A percentile compares a stretch with the other conserved stretches of the same genome.
These are phyloP conservation scores for Linum usitatissimum DNA, from an alignment of 345 rosid species.

Conservation along the genomic window DNA sequence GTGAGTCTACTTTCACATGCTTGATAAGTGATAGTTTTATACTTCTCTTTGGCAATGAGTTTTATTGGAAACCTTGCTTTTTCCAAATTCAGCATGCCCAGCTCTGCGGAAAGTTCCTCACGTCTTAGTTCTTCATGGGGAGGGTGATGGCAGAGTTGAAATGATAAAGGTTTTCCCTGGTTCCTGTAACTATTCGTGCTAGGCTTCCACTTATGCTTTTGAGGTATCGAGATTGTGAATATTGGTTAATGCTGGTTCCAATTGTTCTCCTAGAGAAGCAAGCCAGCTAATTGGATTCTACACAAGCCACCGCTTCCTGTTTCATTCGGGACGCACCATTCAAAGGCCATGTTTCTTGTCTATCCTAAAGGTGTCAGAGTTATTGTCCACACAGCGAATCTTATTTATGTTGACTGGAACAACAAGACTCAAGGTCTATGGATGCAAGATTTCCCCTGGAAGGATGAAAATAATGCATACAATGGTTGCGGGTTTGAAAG, in stretches of 20 bases:
- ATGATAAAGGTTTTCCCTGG: constrained; percentile 58
- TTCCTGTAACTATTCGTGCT: not conserved
- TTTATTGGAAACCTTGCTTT: not conserved
- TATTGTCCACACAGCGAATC: constrained; percentile 83
- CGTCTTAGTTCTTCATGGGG: constrained; percentile 85
- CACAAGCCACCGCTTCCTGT: constrained; percentile 89
- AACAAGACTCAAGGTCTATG: constrained; percentile 94
- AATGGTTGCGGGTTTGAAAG: constrained; percentile 58
- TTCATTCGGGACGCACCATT: constrained; percentile 87
- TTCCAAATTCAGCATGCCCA: constrained; percentile 53
- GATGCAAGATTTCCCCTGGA: constrained; percentile 99
- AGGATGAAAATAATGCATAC: constrained; percentile 38
- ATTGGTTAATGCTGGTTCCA: not conserved
- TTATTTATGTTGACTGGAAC: constrained; percentile 91
- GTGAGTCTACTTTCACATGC: constrained; percentile 20
- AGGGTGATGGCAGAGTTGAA: constrained; percentile 64
- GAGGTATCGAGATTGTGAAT: not conserved
- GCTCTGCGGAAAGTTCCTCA: constrained; percentile 52
- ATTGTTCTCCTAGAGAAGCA: constrained; percentile 45
- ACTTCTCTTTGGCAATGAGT: not conserved
- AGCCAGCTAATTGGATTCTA: constrained; percentile 70
- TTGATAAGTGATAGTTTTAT: not conserved
- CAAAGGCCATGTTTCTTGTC: constrained; percentile 83
- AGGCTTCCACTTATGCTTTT: not conserved
- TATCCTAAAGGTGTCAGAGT: constrained; percentile 75